A percentile compares a stretch with the other conserved stretches of the same genome.
phyloP scores from a whole-genome alignment of 805 yeast species.

The Sugiyamaella marilandica region DNA sequence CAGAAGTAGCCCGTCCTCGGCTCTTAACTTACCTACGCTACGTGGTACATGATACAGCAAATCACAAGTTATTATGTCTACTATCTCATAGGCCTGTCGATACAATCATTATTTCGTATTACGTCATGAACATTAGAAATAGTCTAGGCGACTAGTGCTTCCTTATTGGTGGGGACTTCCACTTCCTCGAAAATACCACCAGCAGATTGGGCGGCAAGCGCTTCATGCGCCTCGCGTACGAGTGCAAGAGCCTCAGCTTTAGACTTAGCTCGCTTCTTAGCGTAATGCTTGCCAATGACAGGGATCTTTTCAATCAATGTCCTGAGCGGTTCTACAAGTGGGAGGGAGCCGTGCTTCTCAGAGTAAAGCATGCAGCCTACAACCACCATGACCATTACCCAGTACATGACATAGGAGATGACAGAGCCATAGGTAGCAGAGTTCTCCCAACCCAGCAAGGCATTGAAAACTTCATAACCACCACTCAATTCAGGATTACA shows the following conservation, averaged over 20 bases:
- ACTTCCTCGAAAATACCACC: constrained; percentile 12
- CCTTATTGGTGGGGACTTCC: constrained; percentile 27
- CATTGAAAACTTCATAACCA: constrained; percentile 96
- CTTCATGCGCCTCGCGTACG: constrained; percentile 2
- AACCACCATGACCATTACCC: constrained; percentile 60
- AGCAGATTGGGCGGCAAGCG: constrained; percentile 12
- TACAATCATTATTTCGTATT: too few relatives aligned
- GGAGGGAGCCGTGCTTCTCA: constrained; percentile 83
- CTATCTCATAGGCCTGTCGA: too few relatives aligned
- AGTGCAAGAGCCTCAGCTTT: constrained; percentile 10
- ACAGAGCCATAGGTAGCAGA: constrained; percentile 91
- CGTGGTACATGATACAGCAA: too few relatives aligned
- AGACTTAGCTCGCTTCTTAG: constrained; percentile 19
- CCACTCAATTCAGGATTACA: constrained; percentile 86
- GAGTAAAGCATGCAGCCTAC: constrained; percentile 66
- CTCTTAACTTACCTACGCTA: too few relatives aligned
- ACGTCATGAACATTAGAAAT: too few relatives aligned
- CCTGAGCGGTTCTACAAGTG: constrained; percentile 38
- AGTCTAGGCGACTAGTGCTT: constrained; percentile 16
- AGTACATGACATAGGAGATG: constrained; percentile 77
- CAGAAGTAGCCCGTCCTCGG: constrained; percentile 60
- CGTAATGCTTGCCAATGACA: constrained; percentile 2
- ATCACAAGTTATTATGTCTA: too few relatives aligned
- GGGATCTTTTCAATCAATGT: constrained; percentile 2
- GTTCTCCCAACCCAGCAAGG: constrained; percentile 94